Evolutionary conservation across 768 basidiomycete species (phyloP), one percentile per base, ranked within the genome.

Genomic region (Lentinula sp.): DNA sequence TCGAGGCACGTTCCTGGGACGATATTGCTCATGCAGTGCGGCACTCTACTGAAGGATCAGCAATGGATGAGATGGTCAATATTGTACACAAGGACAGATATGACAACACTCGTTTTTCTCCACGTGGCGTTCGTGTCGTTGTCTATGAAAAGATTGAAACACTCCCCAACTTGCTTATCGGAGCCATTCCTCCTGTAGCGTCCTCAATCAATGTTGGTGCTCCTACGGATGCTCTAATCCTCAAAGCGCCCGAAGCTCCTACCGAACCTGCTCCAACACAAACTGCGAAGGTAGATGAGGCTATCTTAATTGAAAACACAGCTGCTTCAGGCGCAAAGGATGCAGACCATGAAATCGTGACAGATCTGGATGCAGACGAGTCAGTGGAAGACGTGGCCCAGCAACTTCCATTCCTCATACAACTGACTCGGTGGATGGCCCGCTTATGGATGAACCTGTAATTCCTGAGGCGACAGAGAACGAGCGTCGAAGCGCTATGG

Each of bases 121-220:
- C 52, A 37, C 18, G 31, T 50, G 54, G 67, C 11, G 67, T 77
- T 11, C 70, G 70, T 7, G 65, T 70, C 10, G 68, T 78, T 32
- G 51, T 71, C 4, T 80, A 68, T 65, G 52, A 64, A 15, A 59
- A 65, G 2, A 59, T 66, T 3, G 70, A 66, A 2, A 73, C 76
- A 5, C 68, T 79, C 11, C 71, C 70, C 0, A 49, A 50, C 11
- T 56, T 77, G 21, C 56, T 78, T 48, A 67, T 13, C 63, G 60
- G 6, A 52, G 34, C 45, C 15, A 23, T 28, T 21, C 21, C 57
- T 3, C 37, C 50, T 45, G 23, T 21, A 7, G 64, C 66, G 3
- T 56, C 65, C 8, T 53, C 68, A 5, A 62, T 60, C 28, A 55
- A 57, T 10, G 65, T 66, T 5, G 67, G 23, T 49, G 23, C 64